A percentile compares a stretch with the other conserved stretches of the same genome.
Evolutionary conservation across 371 early-diverging fungal genomes (phyloP).

Genomic region (Thermomucor indicae-seudaticae): DNA sequence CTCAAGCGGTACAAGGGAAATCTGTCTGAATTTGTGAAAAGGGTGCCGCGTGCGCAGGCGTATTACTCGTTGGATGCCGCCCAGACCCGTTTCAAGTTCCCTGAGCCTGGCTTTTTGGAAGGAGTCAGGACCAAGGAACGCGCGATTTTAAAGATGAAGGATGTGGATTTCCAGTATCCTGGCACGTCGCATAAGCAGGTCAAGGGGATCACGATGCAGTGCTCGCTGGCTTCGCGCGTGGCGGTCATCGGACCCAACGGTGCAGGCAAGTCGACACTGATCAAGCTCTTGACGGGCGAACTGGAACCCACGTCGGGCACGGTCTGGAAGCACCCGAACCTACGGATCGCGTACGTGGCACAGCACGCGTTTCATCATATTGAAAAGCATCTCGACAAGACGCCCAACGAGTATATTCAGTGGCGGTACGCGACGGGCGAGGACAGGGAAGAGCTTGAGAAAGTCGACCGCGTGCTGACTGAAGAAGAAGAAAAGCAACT

Average conservation of each 20-base stretch:
- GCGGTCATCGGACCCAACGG: slow-evolving; percentile 76
- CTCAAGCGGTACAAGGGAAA: slow-evolving; percentile 81
- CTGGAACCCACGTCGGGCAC: slow-evolving; percentile 60
- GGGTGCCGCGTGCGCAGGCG: slow-evolving; percentile 71
- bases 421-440: slow-evolving; percentile 83
- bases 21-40: slow-evolving; percentile 79
- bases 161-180: slow-evolving; percentile 67
- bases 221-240: slow-evolving; percentile 65
- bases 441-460: slow-evolving; percentile 75
- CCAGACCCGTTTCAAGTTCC: slow-evolving; percentile 57
- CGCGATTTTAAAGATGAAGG: slow-evolving; percentile 63
- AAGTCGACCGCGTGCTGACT: slow-evolving; percentile 56
- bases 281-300: slow-evolving; percentile 84
- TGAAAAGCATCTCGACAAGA: slow-evolving; percentile 75
- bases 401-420: slow-evolving; percentile 82
- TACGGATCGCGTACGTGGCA: slow-evolving; percentile 85
- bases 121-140: slow-evolving; percentile 74
- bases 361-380: slow-evolving; percentile 89
- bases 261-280: slow-evolving; percentile 75
- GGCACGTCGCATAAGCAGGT: slow-evolving; percentile 51
- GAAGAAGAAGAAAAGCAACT: slow-evolving; percentile 64
- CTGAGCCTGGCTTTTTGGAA: slow-evolving; percentile 69
- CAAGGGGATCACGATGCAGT: slow-evolving; percentile 56
- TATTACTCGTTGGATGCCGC: slow-evolving; percentile 66
- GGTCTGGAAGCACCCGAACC: slow-evolving; percentile 76